phyloP scores from a whole-genome alignment of 257 asterid species.

The Forsythia viridissima region DNA sequence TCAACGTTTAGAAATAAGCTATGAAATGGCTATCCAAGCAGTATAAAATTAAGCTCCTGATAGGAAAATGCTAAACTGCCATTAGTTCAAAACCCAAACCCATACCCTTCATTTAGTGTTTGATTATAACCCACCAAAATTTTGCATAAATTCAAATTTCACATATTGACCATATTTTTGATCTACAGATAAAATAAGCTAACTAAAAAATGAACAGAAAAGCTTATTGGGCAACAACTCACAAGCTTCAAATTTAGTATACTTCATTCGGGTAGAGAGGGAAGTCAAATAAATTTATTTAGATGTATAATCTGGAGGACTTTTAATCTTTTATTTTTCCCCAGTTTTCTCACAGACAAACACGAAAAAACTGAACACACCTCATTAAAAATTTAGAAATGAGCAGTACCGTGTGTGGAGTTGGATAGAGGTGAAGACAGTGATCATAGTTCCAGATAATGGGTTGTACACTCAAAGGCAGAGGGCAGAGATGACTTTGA shows the following conservation, averaged over 20 bases:
- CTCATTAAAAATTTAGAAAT: constrained; percentile 20
- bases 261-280: background rate
- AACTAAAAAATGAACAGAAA: background rate
- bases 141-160: background rate
- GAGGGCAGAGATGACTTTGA: constrained; percentile 97
- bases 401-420: constrained; percentile 77
- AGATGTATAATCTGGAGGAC: background rate
- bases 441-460: constrained; percentile 95
- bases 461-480: constrained; percentile 86
- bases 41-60: background rate
- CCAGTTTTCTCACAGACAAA: background rate
- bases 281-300: background rate
- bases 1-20: background rate
- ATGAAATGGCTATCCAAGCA: background rate
- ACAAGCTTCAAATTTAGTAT: background rate
- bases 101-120: background rate
- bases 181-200: background rate
- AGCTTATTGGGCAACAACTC: background rate
- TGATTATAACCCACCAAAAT: background rate
- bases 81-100: background rate
- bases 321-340: background rate
- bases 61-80: background rate
- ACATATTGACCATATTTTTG: background rate
- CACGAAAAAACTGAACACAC: background rate
- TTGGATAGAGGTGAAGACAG: constrained; percentile 87